These are phyloP conservation scores for Leishmania braziliensis DNA, from an alignment of 208 protist species.

Conservation along the genomic window DNA sequence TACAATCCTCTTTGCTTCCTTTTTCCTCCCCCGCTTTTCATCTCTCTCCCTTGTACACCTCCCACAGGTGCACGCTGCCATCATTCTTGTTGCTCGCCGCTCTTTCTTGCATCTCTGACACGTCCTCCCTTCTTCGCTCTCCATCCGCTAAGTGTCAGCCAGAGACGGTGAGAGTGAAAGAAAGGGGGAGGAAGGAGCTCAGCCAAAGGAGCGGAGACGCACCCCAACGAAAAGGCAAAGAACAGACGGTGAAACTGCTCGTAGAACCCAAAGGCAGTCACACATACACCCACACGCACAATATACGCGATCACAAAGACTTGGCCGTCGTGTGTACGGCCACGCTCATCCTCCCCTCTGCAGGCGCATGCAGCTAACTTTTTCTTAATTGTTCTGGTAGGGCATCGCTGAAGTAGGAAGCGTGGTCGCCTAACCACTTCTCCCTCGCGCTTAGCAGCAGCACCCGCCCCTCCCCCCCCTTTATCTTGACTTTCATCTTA, in stretches of 20 bases:
- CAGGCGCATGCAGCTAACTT: not conserved
- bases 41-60: not conserved
- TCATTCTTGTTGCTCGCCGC: not conserved
- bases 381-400: not conserved
- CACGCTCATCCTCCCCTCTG: not conserved
- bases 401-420: not conserved
- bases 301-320: not conserved
- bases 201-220: not conserved
- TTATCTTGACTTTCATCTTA: not conserved
- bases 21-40: not conserved
- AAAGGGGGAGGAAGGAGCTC: not conserved
- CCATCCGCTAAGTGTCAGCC: not conserved
- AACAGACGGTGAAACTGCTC: not conserved
- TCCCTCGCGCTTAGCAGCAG: not conserved
- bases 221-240: not conserved
- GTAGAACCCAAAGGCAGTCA: not conserved
- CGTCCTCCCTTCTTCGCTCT: not conserved
- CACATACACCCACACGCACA: not conserved
- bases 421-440: not conserved
- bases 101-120: not conserved
- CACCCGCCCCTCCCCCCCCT: not conserved
- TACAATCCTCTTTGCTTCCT: not conserved
- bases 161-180: not conserved
- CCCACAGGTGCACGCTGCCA: not conserved
- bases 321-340: not conserved